Percentiles rank a stretch among this genome's conserved stretches.
phyloP scores from a whole-genome alignment of 371 early-diverging fungal species.

The Amoeboradix gromovi region DNA sequence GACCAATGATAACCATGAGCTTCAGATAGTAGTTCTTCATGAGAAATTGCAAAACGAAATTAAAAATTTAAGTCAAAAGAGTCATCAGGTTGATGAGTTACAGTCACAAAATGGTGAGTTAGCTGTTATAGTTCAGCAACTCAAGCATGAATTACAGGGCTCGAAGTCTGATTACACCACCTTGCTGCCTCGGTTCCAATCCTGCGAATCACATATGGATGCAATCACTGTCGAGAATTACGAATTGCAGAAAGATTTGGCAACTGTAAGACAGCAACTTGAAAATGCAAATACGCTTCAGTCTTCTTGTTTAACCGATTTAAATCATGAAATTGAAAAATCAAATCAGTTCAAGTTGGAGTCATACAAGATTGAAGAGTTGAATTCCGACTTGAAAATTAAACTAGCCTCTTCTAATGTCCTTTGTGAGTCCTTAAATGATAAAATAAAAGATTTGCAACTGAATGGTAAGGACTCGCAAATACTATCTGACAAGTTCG shows the following conservation, averaged over 20 bases:
- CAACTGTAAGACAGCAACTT: not conserved
- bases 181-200: not conserved
- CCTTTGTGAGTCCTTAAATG: not conserved
- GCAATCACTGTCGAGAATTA: not conserved
- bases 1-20: not conserved
- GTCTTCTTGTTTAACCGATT: not conserved
- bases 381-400: too few relatives aligned
- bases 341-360: not conserved
- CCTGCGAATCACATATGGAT: not conserved
- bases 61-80: not conserved
- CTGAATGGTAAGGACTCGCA: not conserved
- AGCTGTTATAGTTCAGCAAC: too few relatives aligned
- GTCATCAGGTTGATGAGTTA: not conserved
- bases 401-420: not conserved
- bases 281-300: not conserved
- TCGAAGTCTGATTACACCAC: not conserved
- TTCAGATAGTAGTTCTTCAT: not conserved
- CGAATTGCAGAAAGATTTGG: not conserved
- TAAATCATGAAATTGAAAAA: not conserved
- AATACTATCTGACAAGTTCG: not conserved
- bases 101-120: not conserved
- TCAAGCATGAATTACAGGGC: not conserved
- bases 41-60: not conserved
- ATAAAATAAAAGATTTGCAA: not conserved
- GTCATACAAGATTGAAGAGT: not conserved